Base-by-base conservation (phyloP, 306 rosid genomes). In the Begonia loranthoides region DNA sequence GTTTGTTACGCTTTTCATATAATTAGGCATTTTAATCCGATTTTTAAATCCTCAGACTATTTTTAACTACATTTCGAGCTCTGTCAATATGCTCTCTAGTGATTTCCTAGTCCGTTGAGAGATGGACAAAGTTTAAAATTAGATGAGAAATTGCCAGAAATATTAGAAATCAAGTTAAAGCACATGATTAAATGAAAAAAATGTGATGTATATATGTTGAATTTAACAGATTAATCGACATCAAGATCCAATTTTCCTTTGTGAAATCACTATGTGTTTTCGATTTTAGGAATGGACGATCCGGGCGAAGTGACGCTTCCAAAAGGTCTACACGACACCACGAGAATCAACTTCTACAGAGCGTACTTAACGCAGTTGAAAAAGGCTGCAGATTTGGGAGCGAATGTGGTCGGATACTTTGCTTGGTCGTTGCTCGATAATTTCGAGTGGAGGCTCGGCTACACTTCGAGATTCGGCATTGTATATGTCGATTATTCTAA, bases 401-500 rank as follows among this genome's bases (percentile, higher is more conserved):
- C 87, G 57, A 82, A 84, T 54, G 74, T 82, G 34, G 12, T 59
- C n/a, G 97, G 95, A 48, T 89, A 89, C 57, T 79, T 81, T 16
- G 94, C 97, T 10, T 82, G 95, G 97, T 89, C 97, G 14, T 67
- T 84, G 73, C 87, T 89, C 0, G 97, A 89, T 68, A 89, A 89
- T 77, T 84, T 84, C 14, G 97, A 89, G 61, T 84, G 97, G 97
- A 77, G 81, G 51, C 76, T 58, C 50, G 97, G 95, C n/a, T 89
- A 84, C 75, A 84, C 90, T 9, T 89, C 93, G 50, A 82, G 97
- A 55, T 89, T 89, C 52, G 95, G 97, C 39, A 84, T 89, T 41
- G 95, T 84, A 38, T 89, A 79, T 66, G 89, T 89, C 10, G 93
- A 89, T 67, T 88, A 59, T 72, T 71, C 67, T 40, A 81, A 72